Percentiles rank a stretch among this genome's conserved stretches.
Conservation (phyloP, 2,329 filamentous ascomycete genomes). For the Cercospora brassicicola region DNA sequence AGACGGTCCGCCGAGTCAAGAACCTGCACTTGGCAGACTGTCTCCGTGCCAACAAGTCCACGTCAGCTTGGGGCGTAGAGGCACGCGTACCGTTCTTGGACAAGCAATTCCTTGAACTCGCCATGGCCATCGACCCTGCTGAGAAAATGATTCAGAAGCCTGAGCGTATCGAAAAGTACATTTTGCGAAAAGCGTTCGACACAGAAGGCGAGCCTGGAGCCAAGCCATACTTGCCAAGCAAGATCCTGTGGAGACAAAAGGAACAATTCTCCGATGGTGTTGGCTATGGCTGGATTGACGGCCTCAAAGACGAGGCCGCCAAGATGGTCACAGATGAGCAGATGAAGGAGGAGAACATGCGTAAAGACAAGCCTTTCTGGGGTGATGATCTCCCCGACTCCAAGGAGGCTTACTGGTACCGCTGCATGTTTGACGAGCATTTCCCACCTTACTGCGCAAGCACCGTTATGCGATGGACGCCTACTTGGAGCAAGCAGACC, state of each 20-base stretch:
- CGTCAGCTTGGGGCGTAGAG: constrained; percentile 95
- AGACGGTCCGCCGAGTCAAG: constrained; percentile 92
- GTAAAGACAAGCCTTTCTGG: constrained; percentile 97
- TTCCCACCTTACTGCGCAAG: constrained; percentile 89
- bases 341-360: constrained; percentile 60
- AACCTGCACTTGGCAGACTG: constrained; percentile 97
- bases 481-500: constrained; percentile 94
- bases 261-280: constrained; percentile 98
- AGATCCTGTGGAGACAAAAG: constrained; percentile 98
- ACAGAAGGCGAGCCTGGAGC: constrained; percentile 72
- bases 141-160: constrained; percentile 90
- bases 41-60: constrained; percentile 97
- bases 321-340: constrained; percentile 89
- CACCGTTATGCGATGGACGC: constrained; percentile 95
- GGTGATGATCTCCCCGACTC: constrained; percentile 87
- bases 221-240: constrained; percentile 86
- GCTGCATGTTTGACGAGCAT: constrained; percentile 97
- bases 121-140: constrained; percentile 90
- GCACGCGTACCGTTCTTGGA: constrained; percentile 97
- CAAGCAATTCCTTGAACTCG: constrained; percentile 88
- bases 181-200: constrained; percentile 96
- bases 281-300: constrained; percentile 98
- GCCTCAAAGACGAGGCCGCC: constrained; percentile 91
- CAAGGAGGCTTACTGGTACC: constrained; percentile 99
- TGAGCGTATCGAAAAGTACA: constrained; percentile 87